Evolutionary conservation across 495 filamentous ascomycete genomes (phyloP), one percentile per base, ranked within the genome.

Genomic region (Podospora anserina): DNA sequence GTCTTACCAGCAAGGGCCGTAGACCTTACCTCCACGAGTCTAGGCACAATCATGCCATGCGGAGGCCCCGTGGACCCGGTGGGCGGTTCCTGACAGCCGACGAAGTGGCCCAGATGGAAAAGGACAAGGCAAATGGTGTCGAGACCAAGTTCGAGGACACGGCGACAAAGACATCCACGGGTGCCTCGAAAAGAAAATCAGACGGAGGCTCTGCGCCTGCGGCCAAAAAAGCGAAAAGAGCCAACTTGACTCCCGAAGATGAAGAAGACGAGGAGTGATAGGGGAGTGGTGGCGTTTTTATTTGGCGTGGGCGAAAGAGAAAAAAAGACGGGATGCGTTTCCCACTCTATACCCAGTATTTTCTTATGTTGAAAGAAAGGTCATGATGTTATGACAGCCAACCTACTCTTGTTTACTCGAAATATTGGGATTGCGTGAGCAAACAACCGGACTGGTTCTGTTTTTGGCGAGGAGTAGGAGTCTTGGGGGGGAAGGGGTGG

Each of bases 21-120:
- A 98, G 97, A 78, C 95, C 95, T 7, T 99, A 99, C 71, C 85
- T 99, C 49, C 95, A 99, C 80, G 95, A 99, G 76, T 98, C 95
- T n/a, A 86, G 95, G 72, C 95, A 99, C 76, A 99, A 99, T 73
- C 95, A 99, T 78, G 95, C 95, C 9, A 99, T 99, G 95, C 87
- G 96, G 53, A 86, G 95, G 70, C 95, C 95, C 26, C 89, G 95
- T 76, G 95, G 95, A 13, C 95, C 95, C n/a, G 95, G 95, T 61
- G 95, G 95, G 49, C 87, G 95, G 39, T 99, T 99, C 84, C 79
- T 99, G 79, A 99, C 95, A 0, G 94, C 95, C n/a, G 95, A 99
- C 56, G 95, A 99, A 76, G 95, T 98, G 20, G 91, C 91, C 6
- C 89, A 91, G 54, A 95, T 98, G 82, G 95, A 98, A 73, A 87